These are phyloP conservation scores for Beauveria sp. DNA, from an alignment of 2,329 filamentous ascomycete species.

Conservation along the genomic window DNA sequence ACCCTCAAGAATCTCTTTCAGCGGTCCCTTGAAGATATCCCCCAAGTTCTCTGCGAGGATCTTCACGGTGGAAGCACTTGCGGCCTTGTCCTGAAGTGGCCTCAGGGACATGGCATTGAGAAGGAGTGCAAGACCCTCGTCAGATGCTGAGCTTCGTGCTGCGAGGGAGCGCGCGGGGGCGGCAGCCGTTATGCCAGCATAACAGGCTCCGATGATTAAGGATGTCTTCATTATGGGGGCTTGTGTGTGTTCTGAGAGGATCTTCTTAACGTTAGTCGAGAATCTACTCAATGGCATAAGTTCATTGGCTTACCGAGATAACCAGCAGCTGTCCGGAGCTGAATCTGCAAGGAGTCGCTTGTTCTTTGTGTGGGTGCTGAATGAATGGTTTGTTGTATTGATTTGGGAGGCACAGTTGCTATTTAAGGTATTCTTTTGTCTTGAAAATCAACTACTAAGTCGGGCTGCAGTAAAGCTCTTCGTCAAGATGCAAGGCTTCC, in stretches of 20 bases:
- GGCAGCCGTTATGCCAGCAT: slow-evolving; percentile 2
- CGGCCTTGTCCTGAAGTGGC: neutral
- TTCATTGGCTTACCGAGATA: neutral
- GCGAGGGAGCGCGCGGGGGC: neutral
- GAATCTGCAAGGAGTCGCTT: neutral
- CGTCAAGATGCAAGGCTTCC: neutral
- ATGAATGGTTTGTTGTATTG: neutral
- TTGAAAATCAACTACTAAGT: neutral
- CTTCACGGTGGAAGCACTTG: neutral
- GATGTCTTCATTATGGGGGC: neutral
- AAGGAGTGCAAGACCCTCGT: neutral
- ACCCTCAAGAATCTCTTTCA: neutral
- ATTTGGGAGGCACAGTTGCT: neutral
- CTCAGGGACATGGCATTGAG: neutral
- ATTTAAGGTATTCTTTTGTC: neutral
- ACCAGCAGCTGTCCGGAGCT: neutral
- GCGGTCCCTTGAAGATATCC: neutral
- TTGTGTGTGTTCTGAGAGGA: neutral
- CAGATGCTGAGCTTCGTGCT: neutral
- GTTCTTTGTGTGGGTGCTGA: neutral
- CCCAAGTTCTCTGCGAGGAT: neutral
- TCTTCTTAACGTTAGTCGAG: neutral
- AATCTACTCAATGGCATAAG: neutral
- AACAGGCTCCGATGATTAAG: neutral
- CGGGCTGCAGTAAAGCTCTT: neutral